Conservation (phyloP, 2,329 filamentous ascomycete species). For the Coniochaeta hoffmannii region DNA sequence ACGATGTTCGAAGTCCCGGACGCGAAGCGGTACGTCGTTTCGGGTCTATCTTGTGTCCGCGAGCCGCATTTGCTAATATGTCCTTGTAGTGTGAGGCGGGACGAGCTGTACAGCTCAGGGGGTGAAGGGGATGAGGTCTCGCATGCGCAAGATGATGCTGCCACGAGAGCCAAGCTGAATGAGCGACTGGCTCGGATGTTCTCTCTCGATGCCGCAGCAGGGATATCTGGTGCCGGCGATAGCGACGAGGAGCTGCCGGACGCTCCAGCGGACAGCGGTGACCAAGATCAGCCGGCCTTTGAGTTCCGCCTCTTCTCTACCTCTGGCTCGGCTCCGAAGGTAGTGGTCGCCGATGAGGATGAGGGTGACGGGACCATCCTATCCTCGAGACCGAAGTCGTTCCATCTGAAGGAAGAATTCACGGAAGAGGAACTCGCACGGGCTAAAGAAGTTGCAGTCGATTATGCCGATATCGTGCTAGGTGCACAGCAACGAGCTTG, state of each 20-base stretch:
- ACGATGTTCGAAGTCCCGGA: constrained; percentile 45
- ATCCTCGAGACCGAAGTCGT: constrained; percentile 33
- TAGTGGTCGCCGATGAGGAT: constrained; percentile 36
- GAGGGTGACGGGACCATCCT: constrained; percentile 32
- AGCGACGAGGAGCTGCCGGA: constrained; percentile 16
- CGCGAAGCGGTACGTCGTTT: constrained; percentile 39
- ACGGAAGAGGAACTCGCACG: constrained; percentile 26
- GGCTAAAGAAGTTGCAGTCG: constrained; percentile 41
- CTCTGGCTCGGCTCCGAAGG: constrained; percentile 27
- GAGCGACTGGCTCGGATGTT: constrained; percentile 40
- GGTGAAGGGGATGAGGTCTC: constrained; percentile 16
- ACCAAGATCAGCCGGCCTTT: constrained; percentile 29
- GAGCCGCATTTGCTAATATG: not conserved
- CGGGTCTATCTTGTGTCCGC: constrained; percentile 2
- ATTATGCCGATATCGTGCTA: constrained; percentile 40
- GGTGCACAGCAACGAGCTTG: constrained; percentile 38
- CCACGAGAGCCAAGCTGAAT: constrained; percentile 36
- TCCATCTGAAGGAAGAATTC: constrained; percentile 38
- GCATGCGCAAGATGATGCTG: constrained; percentile 25
- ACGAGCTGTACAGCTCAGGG: constrained; percentile 39
- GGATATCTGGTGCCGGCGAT: not conserved
- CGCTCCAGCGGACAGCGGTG: constrained; percentile 19
- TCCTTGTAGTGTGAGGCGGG: constrained; percentile 42
- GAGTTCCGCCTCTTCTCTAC: constrained; percentile 52
- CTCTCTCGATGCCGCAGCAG: constrained; percentile 26